Evolutionary conservation across 306 rosid species (phyloP).

Genomic region (Senna tora): DNA sequence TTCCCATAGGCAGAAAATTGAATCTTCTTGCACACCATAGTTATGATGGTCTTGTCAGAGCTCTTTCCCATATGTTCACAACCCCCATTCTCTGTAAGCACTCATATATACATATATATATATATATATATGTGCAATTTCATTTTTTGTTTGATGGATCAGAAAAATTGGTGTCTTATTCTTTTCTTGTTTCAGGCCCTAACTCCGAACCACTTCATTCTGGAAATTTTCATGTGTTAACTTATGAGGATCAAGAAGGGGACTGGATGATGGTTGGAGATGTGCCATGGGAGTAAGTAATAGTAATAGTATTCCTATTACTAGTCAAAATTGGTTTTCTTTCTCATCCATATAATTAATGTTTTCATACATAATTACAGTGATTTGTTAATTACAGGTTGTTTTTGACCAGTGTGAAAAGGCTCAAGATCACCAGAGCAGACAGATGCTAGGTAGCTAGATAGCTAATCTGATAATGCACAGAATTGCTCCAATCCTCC

Average conservation of each 20-base stretch:
- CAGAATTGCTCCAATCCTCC: slow-evolving; percentile 19
- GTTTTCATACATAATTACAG: neutral
- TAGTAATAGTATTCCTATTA: no score
- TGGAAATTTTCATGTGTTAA: slow-evolving; percentile 47
- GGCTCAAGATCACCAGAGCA: slow-evolving; percentile 64
- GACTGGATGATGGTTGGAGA: slow-evolving; percentile 73
- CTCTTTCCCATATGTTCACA: slow-evolving; percentile 52
- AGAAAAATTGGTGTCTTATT: neutral
- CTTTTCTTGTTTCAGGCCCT: slow-evolving; percentile 39
- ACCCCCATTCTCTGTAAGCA: slow-evolving; percentile 55
- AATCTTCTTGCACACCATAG: slow-evolving; percentile 49
- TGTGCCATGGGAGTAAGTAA: slow-evolving; percentile 67
- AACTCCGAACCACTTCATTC: slow-evolving; percentile 40
- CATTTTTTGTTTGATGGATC: no score
- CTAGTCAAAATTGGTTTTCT: no score
- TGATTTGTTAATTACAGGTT: slow-evolving; percentile 46
- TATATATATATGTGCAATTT: no score
- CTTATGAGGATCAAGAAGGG: slow-evolving; percentile 62
- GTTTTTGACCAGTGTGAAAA: slow-evolving; percentile 60
- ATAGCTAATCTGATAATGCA: slow-evolving; percentile 20
- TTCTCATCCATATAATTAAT: no score
- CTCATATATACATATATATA: neutral
- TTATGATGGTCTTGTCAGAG: slow-evolving; percentile 53
- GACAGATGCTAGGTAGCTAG: slow-evolving; percentile 58
- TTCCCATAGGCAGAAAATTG: slow-evolving; percentile 57